phyloP scores from a whole-genome alignment of 345 rosid genomes.

The Pistacia vera region DNA sequence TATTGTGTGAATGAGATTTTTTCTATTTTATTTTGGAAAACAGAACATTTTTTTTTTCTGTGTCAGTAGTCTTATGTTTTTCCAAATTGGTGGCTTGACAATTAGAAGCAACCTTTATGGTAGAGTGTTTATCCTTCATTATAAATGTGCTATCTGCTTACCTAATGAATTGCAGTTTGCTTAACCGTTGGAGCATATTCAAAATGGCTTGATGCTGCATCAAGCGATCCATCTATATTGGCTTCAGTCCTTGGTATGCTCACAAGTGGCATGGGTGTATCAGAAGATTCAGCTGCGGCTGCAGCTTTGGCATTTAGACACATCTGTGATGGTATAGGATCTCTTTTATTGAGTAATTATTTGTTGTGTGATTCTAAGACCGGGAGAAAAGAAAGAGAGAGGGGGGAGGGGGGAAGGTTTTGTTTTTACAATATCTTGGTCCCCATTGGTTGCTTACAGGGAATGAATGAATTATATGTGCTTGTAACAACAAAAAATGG shows the following conservation, averaged over 20 bases:
- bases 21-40: neutral
- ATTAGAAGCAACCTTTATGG: neutral
- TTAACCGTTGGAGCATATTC: conserved; percentile 96
- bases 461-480: neutral
- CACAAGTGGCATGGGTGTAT: conserved; percentile 85
- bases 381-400: no score
- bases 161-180: conserved; percentile 70
- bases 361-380: neutral
- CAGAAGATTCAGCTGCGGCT: conserved; percentile 98
- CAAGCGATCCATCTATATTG: conserved; percentile 70
- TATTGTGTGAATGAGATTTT: conserved; percentile 16
- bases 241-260: conserved; percentile 75
- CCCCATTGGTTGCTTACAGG: neutral
- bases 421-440: neutral
- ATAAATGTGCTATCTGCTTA: conserved; percentile 17
- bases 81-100: conserved; percentile 5
- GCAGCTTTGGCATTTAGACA: conserved; percentile 97
- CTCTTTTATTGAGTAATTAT: neutral
- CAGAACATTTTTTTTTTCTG: neutral
- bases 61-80: conserved; percentile 1
- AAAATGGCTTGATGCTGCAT: conserved; percentile 89
- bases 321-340: conserved; percentile 75
- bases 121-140: conserved; percentile 1
- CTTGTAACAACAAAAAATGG: no score
- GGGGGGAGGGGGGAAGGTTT: no score